These are phyloP conservation scores for Aspergillus carbonarius DNA, from an alignment of 2,329 filamentous ascomycete species.

Conservation along the genomic window DNA sequence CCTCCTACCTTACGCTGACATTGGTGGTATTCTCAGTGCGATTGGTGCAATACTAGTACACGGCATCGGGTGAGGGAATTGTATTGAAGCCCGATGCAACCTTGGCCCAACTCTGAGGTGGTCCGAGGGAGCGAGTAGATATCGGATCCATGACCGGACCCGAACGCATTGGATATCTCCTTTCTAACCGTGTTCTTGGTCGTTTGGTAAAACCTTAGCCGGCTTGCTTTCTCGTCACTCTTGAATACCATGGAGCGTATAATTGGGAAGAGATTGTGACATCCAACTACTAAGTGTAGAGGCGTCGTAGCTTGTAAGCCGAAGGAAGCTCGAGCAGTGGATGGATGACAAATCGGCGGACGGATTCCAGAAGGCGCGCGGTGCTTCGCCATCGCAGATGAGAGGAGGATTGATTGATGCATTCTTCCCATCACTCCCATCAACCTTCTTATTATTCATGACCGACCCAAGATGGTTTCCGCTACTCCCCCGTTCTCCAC, in stretches of 20 bases:
- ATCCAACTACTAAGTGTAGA: not conserved
- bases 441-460: not conserved
- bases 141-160: too few species aligned
- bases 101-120: too few species aligned
- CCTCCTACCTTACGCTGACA: not conserved
- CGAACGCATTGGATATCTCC: too few species aligned
- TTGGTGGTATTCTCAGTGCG: conserved; percentile 31
- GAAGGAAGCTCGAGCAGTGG: too few species aligned
- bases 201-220: not conserved
- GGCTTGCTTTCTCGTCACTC: not conserved
- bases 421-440: not conserved
- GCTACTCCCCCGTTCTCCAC: not conserved
- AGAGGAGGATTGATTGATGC: not conserved
- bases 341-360: conserved; percentile 22
- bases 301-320: not conserved
- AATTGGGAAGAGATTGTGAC: not conserved
- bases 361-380: conserved; percentile 31
- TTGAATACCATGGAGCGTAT: not conserved
- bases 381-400: conserved; percentile 11
- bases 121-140: too few species aligned
- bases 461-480: conserved; percentile 8
- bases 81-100: conserved; percentile 16
- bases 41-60: conserved; percentile 45
- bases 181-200: not conserved
- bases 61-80: conserved; percentile 34